These are phyloP conservation scores for Geotrichum histeridarum DNA, from an alignment of 1,139 yeast species.

Conservation along the genomic window DNA sequence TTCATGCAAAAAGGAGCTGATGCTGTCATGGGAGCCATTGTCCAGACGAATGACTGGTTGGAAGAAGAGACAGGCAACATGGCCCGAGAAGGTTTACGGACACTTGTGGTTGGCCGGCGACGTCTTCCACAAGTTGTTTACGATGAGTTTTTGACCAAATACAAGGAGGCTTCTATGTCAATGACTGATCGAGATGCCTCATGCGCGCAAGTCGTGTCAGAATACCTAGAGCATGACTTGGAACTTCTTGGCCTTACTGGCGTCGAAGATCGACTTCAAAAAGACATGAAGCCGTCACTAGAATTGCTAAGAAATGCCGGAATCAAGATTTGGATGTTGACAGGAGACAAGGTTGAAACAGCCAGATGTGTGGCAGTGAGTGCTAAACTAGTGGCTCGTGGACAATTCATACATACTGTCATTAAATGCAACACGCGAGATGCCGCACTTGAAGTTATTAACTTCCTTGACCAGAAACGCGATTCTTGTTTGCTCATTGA, in stretches of 20 bases:
- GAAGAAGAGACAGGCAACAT: slow-evolving; percentile 96
- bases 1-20: slow-evolving; percentile 95
- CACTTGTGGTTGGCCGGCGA: slow-evolving; percentile 86
- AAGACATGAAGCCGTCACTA: slow-evolving; percentile 83
- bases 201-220: slow-evolving; percentile 63
- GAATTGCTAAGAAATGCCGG: slow-evolving; percentile 95
- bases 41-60: slow-evolving; percentile 84
- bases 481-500: slow-evolving; percentile 85
- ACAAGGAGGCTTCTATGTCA: slow-evolving; percentile 66
- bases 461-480: slow-evolving; percentile 56
- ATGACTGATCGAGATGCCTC: slow-evolving; percentile 72
- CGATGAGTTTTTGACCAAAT: slow-evolving; percentile 58
- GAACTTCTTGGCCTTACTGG: slow-evolving; percentile 92
- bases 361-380: slow-evolving; percentile 95
- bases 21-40: slow-evolving; percentile 85
- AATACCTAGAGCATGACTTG: slow-evolving; percentile 72
- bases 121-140: slow-evolving; percentile 51
- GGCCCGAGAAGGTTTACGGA: slow-evolving; percentile 97
- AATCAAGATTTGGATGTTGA: slow-evolving; percentile 95
- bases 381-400: slow-evolving; percentile 85
- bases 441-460: slow-evolving; percentile 65
- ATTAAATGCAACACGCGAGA: slow-evolving; percentile 48
- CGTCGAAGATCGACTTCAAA: slow-evolving; percentile 91
- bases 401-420: slow-evolving; percentile 86
- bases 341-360: slow-evolving; percentile 98